Percentiles rank a stretch among this genome's conserved stretches.
Evolutionary conservation across 208 protist species (phyloP).

Genomic region (Balamuthia mandrillaris): DNA sequence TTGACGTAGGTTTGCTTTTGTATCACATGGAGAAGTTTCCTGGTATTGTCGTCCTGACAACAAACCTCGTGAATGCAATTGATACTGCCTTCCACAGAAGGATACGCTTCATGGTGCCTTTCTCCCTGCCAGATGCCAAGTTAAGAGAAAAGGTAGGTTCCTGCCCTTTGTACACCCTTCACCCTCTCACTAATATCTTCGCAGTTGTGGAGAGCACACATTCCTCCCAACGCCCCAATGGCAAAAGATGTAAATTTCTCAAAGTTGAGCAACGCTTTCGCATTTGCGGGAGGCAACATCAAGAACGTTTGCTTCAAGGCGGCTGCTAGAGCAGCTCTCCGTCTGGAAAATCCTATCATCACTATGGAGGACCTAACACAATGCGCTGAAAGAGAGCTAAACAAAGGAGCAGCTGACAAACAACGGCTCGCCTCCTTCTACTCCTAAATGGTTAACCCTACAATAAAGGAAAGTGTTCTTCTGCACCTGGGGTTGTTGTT

Average conservation of each 20-base stretch:
- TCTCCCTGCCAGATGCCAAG: background rate
- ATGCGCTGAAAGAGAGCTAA: no score
- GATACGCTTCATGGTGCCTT: conserved; percentile 25
- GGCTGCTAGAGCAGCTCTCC: no score
- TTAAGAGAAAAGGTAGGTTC: background rate
- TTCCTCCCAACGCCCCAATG: background rate
- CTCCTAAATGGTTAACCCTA: no score
- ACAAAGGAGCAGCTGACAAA: no score
- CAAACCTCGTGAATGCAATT: background rate
- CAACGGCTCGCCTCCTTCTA: no score
- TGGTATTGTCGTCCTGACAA: background rate
- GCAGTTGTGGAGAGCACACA: background rate
- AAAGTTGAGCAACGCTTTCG: background rate
- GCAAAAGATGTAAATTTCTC: background rate
- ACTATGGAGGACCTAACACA: no score
- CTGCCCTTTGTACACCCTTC: background rate
- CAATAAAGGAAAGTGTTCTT: no score
- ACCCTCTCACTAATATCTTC: background rate
- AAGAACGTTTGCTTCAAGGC: conserved; percentile 13
- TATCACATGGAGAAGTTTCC: conserved; percentile 1
- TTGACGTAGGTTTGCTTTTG: background rate
- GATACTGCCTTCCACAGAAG: background rate
- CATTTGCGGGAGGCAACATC: background rate
- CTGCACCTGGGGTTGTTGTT: no score
- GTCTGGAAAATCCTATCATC: no score